Conservation (phyloP, 2,329 filamentous ascomycete species). For the Penicillium corylophilum region DNA sequence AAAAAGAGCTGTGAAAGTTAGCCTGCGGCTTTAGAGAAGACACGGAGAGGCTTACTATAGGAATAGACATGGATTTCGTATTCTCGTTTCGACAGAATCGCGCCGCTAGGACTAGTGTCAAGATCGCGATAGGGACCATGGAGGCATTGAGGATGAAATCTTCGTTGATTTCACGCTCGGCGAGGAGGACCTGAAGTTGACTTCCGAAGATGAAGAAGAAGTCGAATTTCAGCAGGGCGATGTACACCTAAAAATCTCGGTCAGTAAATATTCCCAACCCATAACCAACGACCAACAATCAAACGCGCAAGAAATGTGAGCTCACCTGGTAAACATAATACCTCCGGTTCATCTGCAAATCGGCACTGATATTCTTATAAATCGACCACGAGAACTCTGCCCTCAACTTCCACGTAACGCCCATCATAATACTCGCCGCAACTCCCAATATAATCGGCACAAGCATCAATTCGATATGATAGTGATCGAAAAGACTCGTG, state of each 20-base stretch:
- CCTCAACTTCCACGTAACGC: conserved; percentile 21
- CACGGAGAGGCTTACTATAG: conserved; percentile 11
- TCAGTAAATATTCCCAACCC: neutral
- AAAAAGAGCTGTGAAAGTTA: conserved; percentile 13
- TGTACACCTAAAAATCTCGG: conserved; percentile 14
- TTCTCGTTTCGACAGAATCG: conserved; percentile 8
- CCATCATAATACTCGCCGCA: conserved; percentile 12
- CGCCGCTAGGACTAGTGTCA: conserved; percentile 12
- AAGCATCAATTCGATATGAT: conserved; percentile 15
- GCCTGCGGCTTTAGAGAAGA: neutral
- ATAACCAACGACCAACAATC: too few relatives aligned
- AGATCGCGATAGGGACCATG: conserved; percentile 17
- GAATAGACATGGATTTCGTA: conserved; percentile 13
- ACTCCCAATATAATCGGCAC: conserved; percentile 17
- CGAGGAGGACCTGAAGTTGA: conserved; percentile 20
- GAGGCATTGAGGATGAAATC: conserved; percentile 17
- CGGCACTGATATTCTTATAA: conserved; percentile 22
- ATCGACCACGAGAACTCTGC: conserved; percentile 22
- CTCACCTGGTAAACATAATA: conserved; percentile 20
- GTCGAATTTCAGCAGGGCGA: conserved; percentile 21
- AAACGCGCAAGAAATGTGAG: too few relatives aligned
- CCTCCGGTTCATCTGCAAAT: conserved; percentile 22
- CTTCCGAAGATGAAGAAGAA: conserved; percentile 24
- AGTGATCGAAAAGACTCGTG: conserved; percentile 2
- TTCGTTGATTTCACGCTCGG: conserved; percentile 1